phyloP scores from a whole-genome alignment of 2,329 filamentous ascomycete species.

The Albophoma yamanashiensis region DNA sequence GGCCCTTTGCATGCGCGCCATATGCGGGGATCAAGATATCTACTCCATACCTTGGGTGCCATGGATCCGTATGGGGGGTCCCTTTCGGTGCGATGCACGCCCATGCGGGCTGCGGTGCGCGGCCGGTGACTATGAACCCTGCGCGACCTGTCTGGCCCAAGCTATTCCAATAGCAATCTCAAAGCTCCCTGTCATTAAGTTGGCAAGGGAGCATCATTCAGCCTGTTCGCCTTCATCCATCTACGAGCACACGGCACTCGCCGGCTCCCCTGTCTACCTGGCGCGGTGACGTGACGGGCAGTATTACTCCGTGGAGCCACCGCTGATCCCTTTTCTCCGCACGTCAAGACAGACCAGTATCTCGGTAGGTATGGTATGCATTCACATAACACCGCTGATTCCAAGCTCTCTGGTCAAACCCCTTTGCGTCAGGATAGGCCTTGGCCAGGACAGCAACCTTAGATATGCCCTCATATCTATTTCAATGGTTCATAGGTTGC shows the following conservation, averaged over 20 bases:
- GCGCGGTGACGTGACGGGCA: neutral
- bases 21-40: neutral
- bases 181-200: neutral
- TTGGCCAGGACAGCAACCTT: neutral
- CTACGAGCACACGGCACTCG: neutral
- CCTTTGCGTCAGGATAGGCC: neutral
- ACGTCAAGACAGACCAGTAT: neutral
- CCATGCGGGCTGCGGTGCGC: neutral
- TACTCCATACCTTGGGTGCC: too few species aligned
- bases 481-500: neutral
- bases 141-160: neutral
- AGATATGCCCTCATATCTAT: neutral
- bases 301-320: neutral
- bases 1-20: neutral
- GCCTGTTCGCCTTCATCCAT: neutral
- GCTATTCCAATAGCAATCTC: neutral
- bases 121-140: neutral
- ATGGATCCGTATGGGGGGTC: neutral
- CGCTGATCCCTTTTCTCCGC: neutral
- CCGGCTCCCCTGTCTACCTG: neutral
- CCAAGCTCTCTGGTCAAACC: neutral
- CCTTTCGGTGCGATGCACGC: neutral
- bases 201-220: neutral
- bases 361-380: too few species aligned
- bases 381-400: too few species aligned